Base-by-base conservation (phyloP, 257 asterid species). In the Fraxinus quadrangulata region DNA sequence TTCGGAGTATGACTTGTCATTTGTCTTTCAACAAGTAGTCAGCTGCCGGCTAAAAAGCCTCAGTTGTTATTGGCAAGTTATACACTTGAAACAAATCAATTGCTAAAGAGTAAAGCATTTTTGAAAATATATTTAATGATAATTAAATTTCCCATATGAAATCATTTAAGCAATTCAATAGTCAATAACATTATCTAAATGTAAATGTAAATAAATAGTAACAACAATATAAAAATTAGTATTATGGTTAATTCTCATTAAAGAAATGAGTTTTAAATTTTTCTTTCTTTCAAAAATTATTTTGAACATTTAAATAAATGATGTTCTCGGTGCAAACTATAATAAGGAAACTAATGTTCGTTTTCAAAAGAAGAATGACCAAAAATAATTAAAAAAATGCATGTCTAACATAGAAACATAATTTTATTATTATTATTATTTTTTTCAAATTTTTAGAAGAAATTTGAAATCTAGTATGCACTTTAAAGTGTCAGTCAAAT, bases 111-210 rank as follows among this genome's bases (percentile, higher is more conserved):
- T 47, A 6, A 71, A 74, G 0, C 40, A 39, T 39, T 66, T 51
- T 75, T 51, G 67, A 79, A 28, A 79, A 37, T 13, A 4, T 6
- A 36, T 69, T 73, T 56, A 33, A 36, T 2, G 65, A 14, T 37
- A 51, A 45, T 39, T 24, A 34, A 66, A 71, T 28, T 42, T 69
- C 67, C 70, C 54, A 39, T 74, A 39, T 26, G 61, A 77, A 59
- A 65, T 30, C 42, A 84, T 33, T 73, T 70, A 70, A 23, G 49
- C 65, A 28, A 30, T 77, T 47, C 67, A n/a, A 42, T 47, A 66
- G 75, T 70, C 69, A 72, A 67, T 74, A 56, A 39, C 24, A 23
- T 24, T 23, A 10, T 16, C 2, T 24, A 16, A 63, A 63, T 24
- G 34, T 40, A 40, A 40, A 40, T 40, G 6, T 47, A 3, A 14